These are phyloP conservation scores for Suhomyces terraborum DNA, from an alignment of 1,139 yeast species.

Conservation along the genomic window DNA sequence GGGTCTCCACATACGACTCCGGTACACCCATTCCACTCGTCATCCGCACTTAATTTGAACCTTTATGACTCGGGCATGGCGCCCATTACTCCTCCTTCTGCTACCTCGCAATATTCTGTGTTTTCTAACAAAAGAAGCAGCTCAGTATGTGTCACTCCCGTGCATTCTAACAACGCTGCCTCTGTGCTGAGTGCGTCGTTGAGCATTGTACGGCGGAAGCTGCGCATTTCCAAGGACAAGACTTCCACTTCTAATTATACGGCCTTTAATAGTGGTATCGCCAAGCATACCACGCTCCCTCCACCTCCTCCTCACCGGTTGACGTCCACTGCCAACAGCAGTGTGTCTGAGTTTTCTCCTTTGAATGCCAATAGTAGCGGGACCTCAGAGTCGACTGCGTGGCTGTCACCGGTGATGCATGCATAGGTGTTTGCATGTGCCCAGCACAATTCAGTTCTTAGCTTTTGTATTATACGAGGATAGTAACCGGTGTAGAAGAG, in stretches of 20 bases:
- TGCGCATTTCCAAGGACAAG: slow-evolving; percentile 19
- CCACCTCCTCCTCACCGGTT: slow-evolving; percentile 15
- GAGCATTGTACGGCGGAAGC: slow-evolving; percentile 14
- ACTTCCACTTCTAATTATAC: slow-evolving; percentile 6
- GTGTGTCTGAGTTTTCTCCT: slow-evolving; percentile 18
- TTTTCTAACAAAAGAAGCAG: slow-evolving; percentile 34
- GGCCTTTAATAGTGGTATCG: slow-evolving; percentile 6
- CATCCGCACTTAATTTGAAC: slow-evolving; percentile 12
- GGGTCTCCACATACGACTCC: slow-evolving; percentile 14
- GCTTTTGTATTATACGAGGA: slow-evolving; percentile 9
- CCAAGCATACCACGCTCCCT: slow-evolving; percentile 12
- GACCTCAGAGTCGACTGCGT: slow-evolving; percentile 18
- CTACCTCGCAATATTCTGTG: slow-evolving; percentile 43
- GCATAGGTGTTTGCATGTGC: slow-evolving; percentile 13
- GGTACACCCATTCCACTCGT: slow-evolving; percentile 11
- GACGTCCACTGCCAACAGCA: slow-evolving; percentile 12
- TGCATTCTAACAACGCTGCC: slow-evolving; percentile 18
- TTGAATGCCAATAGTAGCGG: slow-evolving; percentile 14
- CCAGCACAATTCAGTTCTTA: slow-evolving; percentile 10
- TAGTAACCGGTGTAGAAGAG: background rate
- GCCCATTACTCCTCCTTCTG: slow-evolving; percentile 47
- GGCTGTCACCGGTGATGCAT: slow-evolving; percentile 22
- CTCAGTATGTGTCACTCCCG: slow-evolving; percentile 35
- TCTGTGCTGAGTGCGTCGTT: slow-evolving; percentile 14
- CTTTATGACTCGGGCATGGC: slow-evolving; percentile 17